Conservation (phyloP, 2,329 filamentous ascomycete species). For the Trichoderma hamatum region DNA sequence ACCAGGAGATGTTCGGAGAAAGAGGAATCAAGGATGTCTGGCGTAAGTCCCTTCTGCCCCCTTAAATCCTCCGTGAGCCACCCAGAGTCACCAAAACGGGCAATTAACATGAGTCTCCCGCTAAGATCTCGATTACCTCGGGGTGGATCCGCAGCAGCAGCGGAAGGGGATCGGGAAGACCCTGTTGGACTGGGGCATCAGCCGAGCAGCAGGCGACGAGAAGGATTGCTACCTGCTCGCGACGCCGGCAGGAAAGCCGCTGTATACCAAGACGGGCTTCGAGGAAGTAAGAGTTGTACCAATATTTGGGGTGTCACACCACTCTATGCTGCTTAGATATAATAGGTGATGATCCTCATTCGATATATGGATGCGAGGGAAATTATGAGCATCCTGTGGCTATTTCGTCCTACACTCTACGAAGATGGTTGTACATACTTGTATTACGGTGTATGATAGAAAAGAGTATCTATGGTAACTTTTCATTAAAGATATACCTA, state of each 20-base stretch:
- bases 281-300: conserved; percentile 17
- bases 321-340: conserved; percentile 26
- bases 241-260: conserved; percentile 26
- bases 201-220: conserved; percentile 21
- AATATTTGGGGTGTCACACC: conserved; percentile 26
- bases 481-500: background rate
- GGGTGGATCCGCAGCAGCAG: conserved; percentile 29
- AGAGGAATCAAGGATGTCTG: conserved; percentile 28
- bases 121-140: conserved; percentile 30
- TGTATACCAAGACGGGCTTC: conserved; percentile 27
- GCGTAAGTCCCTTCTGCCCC: conserved; percentile 25
- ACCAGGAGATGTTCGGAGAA: conserved; percentile 28
- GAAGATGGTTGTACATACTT: background rate
- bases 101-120: background rate
- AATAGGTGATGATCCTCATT: background rate
- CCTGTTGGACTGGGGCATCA: conserved; percentile 29
- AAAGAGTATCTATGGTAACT: background rate
- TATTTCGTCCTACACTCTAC: background rate
- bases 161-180: conserved; percentile 30
- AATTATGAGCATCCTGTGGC: background rate
- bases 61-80: background rate
- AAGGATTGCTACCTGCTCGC: conserved; percentile 29
- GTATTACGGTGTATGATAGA: background rate
- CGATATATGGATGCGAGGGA: background rate
- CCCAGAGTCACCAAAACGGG: background rate